phyloP scores from a whole-genome alignment of 257 asterid species.

The Solanum sejunctum region DNA sequence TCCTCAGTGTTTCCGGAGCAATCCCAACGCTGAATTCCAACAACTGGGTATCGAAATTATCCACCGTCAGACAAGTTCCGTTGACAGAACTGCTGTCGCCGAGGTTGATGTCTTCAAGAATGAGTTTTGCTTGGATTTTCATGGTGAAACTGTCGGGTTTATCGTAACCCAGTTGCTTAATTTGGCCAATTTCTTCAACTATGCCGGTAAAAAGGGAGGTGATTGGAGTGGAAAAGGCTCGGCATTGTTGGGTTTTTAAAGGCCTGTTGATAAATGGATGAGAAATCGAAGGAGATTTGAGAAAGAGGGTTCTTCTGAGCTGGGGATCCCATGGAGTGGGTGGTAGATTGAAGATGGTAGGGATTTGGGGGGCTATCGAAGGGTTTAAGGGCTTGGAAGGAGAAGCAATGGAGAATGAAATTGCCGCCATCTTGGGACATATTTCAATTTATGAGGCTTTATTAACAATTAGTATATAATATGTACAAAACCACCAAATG shows the following conservation, averaged over 20 bases:
- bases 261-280: constrained; percentile 21
- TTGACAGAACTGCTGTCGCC: constrained; percentile 93
- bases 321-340: background rate
- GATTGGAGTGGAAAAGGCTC: constrained; percentile 12
- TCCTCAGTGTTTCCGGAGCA: constrained; percentile 75
- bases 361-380: background rate
- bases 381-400: constrained; percentile 4
- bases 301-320: background rate
- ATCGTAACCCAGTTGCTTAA: constrained; percentile 48
- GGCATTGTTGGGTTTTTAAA: constrained; percentile 8
- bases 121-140: constrained; percentile 42
- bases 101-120: constrained; percentile 59
- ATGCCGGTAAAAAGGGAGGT: constrained; percentile 79
- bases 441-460: no score
- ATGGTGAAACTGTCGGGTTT: constrained; percentile 45
- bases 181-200: constrained; percentile 74
- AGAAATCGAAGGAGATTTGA: constrained; percentile 32
- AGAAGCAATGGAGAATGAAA: background rate
- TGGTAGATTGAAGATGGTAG: constrained; percentile 2
- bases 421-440: constrained; percentile 4
- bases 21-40: constrained; percentile 60
- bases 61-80: constrained; percentile 77
- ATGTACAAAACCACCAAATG: no score
- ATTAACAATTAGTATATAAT: no score
- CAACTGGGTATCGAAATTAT: constrained; percentile 28